phyloP scores from a whole-genome alignment of 2,329 filamentous ascomycete genomes.

The Clonostachys chloroleuca region DNA sequence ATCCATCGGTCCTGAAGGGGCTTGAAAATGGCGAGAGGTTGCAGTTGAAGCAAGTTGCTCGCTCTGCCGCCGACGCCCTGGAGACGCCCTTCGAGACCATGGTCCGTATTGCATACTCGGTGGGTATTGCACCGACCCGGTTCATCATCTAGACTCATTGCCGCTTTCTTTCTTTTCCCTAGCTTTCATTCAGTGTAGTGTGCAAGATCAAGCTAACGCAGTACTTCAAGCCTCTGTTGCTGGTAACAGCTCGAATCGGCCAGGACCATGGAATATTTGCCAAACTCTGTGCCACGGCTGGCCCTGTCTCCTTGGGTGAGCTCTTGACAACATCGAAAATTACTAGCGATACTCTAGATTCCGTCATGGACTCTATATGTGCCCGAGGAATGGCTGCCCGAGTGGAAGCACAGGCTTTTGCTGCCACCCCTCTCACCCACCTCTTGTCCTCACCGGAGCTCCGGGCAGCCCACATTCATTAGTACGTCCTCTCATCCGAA shows the following conservation, averaged over 20 bases:
- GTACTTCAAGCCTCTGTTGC: neutral
- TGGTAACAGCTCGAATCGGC: constrained; percentile 1
- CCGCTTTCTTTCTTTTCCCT: too few relatives aligned
- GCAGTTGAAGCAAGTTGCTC: neutral
- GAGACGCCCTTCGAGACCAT: neutral
- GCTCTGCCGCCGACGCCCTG: neutral
- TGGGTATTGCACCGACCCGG: too few relatives aligned
- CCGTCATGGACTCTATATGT: constrained; percentile 6
- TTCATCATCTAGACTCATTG: too few relatives aligned
- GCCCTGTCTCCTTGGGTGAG: constrained; percentile 3
- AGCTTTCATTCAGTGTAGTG: too few relatives aligned
- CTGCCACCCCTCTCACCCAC: neutral
- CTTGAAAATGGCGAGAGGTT: neutral
- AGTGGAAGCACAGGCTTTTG: constrained; percentile 2
- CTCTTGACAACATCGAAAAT: constrained; percentile 4
- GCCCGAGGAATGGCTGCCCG: constrained; percentile 1
- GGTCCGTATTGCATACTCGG: neutral
- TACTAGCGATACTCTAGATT: constrained; percentile 1
- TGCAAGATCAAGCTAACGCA: too few relatives aligned
- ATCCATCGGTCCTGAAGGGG: neutral
- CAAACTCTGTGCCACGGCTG: constrained; percentile 1
- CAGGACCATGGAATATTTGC: constrained; percentile 8
- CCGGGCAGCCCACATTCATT: too few relatives aligned
- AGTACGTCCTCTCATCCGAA: neutral
- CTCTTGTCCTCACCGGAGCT: neutral